phyloP scores from a whole-genome alignment of 768 basidiomycete genomes.

The Hortiboletus campestris region DNA sequence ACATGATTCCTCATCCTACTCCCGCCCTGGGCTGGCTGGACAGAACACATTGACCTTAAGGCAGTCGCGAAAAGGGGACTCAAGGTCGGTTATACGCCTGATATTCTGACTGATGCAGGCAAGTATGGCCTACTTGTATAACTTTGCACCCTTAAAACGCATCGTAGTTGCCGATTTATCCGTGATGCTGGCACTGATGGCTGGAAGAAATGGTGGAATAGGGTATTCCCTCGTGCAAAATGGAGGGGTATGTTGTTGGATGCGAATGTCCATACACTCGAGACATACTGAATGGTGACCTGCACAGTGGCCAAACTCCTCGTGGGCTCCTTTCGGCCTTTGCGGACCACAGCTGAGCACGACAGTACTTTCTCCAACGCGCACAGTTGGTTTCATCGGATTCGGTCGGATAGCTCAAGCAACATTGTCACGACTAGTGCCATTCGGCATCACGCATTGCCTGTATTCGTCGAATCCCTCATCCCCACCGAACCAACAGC shows the following conservation, averaged over 20 bases:
- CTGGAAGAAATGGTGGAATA: conserved; percentile 73
- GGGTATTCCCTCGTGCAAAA: conserved; percentile 62
- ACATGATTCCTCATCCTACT: not conserved
- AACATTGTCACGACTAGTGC: conserved; percentile 71
- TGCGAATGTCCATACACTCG: not conserved
- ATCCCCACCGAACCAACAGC: conserved; percentile 41
- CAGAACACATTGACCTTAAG: conserved; percentile 79
- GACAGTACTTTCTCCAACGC: conserved; percentile 43
- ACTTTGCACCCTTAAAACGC: not conserved
- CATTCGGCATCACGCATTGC: conserved; percentile 77
- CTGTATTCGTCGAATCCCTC: conserved; percentile 64
- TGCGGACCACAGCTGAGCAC: conserved; percentile 81
- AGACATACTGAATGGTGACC: not conserved
- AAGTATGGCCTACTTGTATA: conserved; percentile 6
- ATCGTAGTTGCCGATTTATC: conserved; percentile 82
- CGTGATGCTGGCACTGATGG: conserved; percentile 93
- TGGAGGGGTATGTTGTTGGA: conserved; percentile 53
- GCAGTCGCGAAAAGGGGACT: conserved; percentile 61
- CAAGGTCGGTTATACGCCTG: conserved; percentile 87
- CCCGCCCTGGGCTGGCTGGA: not conserved
- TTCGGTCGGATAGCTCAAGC: conserved; percentile 94
- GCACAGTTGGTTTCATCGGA: conserved; percentile 87
- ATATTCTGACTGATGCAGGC: conserved; percentile 92
- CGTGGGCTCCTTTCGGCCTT: conserved; percentile 81
- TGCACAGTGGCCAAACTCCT: conserved; percentile 70